These are phyloP conservation scores for Aspergillus costaricaensis DNA, from an alignment of 2,329 filamentous ascomycete species.

Conservation along the genomic window DNA sequence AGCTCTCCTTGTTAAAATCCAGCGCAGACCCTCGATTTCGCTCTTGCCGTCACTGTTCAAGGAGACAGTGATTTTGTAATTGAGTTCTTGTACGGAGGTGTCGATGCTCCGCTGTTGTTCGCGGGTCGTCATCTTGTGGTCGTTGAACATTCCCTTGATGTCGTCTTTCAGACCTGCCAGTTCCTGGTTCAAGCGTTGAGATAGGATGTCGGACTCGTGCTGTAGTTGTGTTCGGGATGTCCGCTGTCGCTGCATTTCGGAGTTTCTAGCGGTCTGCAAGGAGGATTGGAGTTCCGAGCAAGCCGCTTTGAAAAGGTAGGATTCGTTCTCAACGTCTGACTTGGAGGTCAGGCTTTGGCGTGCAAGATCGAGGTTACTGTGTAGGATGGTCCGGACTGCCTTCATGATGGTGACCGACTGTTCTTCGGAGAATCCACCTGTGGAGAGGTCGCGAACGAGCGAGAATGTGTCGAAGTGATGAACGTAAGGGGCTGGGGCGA, in stretches of 20 bases:
- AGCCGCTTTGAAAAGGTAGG: slow-evolving; percentile 89
- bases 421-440: slow-evolving; percentile 68
- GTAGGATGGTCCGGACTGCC: slow-evolving; percentile 74
- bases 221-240: slow-evolving; percentile 83
- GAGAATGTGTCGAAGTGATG: slow-evolving; percentile 97
- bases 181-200: slow-evolving; percentile 82
- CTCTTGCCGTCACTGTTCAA: slow-evolving; percentile 89
- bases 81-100: slow-evolving; percentile 87
- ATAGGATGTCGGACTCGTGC: slow-evolving; percentile 92
- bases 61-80: slow-evolving; percentile 91
- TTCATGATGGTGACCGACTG: slow-evolving; percentile 92
- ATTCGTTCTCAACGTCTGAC: slow-evolving; percentile 90
- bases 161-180: slow-evolving; percentile 80
- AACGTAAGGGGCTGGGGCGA: slow-evolving; percentile 73
- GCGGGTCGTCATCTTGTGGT: slow-evolving; percentile 87
- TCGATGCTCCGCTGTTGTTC: slow-evolving; percentile 86
- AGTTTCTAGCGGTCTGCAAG: slow-evolving; percentile 73
- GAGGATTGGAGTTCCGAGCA: slow-evolving; percentile 90
- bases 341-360: slow-evolving; percentile 81
- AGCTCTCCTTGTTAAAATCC: slow-evolving; percentile 73
- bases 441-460: slow-evolving; percentile 76
- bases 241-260: slow-evolving; percentile 77
- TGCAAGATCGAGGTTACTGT: slow-evolving; percentile 77
- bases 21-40: slow-evolving; percentile 86
- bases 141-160: slow-evolving; percentile 93